A percentile compares a stretch with the other conserved stretches of the same genome.
These are phyloP conservation scores for Zea luxurians DNA, from an alignment of 176 grass and related monocot species.

Conservation along the genomic window DNA sequence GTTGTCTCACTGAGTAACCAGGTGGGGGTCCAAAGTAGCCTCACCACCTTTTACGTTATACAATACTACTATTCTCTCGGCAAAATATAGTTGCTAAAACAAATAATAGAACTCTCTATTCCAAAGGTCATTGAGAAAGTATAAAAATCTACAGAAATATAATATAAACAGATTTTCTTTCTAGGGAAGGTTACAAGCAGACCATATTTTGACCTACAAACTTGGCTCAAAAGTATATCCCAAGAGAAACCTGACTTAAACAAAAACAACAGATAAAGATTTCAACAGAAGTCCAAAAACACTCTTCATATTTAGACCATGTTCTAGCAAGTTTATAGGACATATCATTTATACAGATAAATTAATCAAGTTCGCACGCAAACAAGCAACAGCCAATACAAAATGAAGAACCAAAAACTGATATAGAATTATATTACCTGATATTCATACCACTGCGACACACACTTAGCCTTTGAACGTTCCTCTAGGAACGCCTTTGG, in stretches of 20 bases:
- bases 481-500: slow-evolving; percentile 76
- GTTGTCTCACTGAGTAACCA: too few species aligned
- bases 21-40: too few species aligned
- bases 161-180: not conserved
- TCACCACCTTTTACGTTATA: too few species aligned
- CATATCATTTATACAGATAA: not conserved
- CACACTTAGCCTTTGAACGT: slow-evolving; percentile 70
- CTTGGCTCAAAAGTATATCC: not conserved
- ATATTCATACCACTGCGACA: slow-evolving; percentile 65
- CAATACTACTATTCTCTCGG: not conserved
- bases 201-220: slow-evolving; percentile 24
- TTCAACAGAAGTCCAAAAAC: not conserved
- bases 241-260: not conserved
- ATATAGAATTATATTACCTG: slow-evolving; percentile 44
- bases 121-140: not conserved
- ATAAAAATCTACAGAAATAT: not conserved
- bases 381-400: not conserved
- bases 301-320: not conserved
- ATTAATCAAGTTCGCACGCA: not conserved
- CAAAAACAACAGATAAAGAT: not conserved
- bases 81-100: not conserved
- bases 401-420: slow-evolving; percentile 4
- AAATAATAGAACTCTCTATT: not conserved
- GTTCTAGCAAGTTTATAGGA: slow-evolving; percentile 8
- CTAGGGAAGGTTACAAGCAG: not conserved